Evolutionary conservation across 371 early-diverging fungal genomes (phyloP), one percentile per base, ranked within the genome.

Genomic region (Syncephalis fuscata): DNA sequence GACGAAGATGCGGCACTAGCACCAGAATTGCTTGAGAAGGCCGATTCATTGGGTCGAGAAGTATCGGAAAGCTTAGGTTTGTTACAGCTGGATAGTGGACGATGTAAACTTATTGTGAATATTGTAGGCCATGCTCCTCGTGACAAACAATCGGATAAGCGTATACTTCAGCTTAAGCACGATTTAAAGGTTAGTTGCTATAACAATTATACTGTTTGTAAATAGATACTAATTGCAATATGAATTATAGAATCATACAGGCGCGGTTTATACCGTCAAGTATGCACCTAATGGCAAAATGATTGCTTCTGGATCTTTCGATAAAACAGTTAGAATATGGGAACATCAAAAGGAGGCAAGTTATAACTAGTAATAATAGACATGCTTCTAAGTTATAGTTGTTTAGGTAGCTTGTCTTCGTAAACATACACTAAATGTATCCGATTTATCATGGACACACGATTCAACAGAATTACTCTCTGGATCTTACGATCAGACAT

Each of bases 231-330:
- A 41, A 7, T 41, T 4, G 15, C 15, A 15, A 21, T 41, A 21
- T 41, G 5, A 7, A 19, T 8, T 8, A 23, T 24, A 19, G 40
- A 38, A 95, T 1, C 98, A 98, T 58, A 79, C 81, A 45, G 97
- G 87, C 0, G 94, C 98, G 2, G 70, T 98, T 40, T 77, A 78
- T 50, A 62, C 73, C 3, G 66, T 98, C 44, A 74, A 77, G 1
- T 96, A 96, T 62, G 84, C 86, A 2, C 85, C 90, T 1, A 73
- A 71, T 21, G 77, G 82, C 10, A 67, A 76, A 57, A 57, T 73
- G 15, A 59, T 87, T 37, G 78, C 80, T 0, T 85, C 92, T 4
- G 80, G 83, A 4, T 92, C 94, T 8, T 96, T 95, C 96, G 98
- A 98, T 64, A 75, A 74, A 53, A 82, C 89, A 2, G 85, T 88